Base-by-base conservation (phyloP, 2,329 filamentous ascomycete genomes). In the Trichocomaceae sp. region DNA sequence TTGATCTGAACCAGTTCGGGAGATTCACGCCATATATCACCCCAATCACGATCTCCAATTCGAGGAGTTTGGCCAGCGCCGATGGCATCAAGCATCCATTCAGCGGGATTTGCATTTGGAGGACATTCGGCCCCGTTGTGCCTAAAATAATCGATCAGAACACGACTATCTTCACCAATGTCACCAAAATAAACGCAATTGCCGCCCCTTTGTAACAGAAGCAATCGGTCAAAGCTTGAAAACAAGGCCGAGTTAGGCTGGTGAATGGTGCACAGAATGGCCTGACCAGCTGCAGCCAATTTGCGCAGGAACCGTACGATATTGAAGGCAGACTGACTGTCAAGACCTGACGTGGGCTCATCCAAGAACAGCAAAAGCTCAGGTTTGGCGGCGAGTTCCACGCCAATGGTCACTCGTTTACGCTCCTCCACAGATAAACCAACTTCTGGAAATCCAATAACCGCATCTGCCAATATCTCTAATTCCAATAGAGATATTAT, bases 31-130 rank as follows among this genome's bases (percentile, higher is more conserved):
- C 88, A 95, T 56, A 91, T 81, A 59, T 91, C 86, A 10, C 82
- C 85, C 88, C 88, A 93, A 71, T 93, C 87, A 46, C 80, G 80
- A 66, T 84, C 79, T 26, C 88, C 88, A 46, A 91, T 81, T 3
- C 87, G 85, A 17, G 87, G 81, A 10, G 83, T 75, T 59, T 84
- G 86, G 10, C 87, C 87, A 22, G 88, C 87, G 52, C 88, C 88
- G 39, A 92, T 86, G 5, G 87, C 87, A 29, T 72, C 69, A 2
- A 72, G 64, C 66, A 72, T 71, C 63, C 64, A 71, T 39, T 82
- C 80, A 0, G 80, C 80, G 0, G 79, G 78, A 41, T 83, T 83
- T 1, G 72, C 73, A 41, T 77, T 64, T 0, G 71, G 61, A 1
- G 77, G 75, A 56, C 79, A 83, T 44, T 73, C 74, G 0, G 73